Evolutionary conservation across 1,284 basidiomycete species (phyloP).

Genomic region (Boletus sp.): DNA sequence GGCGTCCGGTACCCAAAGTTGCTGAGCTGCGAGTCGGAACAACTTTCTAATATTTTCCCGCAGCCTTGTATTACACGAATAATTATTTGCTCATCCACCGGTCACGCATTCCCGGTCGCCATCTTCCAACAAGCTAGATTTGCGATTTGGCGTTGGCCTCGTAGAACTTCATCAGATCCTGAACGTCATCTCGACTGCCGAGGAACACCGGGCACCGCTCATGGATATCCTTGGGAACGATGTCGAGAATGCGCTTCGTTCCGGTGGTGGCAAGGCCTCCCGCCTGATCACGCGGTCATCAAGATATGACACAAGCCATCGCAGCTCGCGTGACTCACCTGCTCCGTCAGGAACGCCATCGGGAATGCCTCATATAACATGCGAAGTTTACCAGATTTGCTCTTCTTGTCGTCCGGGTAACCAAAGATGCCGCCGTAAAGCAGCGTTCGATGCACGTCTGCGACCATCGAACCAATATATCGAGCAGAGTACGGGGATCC

Average conservation of each 20-base stretch:
- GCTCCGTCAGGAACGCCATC: slow-evolving; percentile 97
- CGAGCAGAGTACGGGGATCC: slow-evolving; percentile 90
- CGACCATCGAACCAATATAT: slow-evolving; percentile 99
- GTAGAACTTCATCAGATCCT: slow-evolving; percentile 86
- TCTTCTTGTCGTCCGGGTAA: slow-evolving; percentile 98
- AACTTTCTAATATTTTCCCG: neutral
- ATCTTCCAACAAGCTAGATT: slow-evolving; percentile 2
- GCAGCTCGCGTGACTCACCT: slow-evolving; percentile 50
- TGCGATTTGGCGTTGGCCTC: slow-evolving; percentile 30
- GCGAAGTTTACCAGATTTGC: slow-evolving; percentile 92
- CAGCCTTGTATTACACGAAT: slow-evolving; percentile 6
- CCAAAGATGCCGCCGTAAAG: slow-evolving; percentile 99
- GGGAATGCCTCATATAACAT: slow-evolving; percentile 98
- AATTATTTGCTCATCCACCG: neutral
- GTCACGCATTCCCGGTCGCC: neutral
- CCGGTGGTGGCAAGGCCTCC: slow-evolving; percentile 97
- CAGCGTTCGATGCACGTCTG: slow-evolving; percentile 94
- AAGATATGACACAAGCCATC: neutral
- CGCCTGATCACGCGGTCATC: slow-evolving; percentile 52
- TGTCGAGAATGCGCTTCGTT: slow-evolving; percentile 87
- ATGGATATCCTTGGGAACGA: slow-evolving; percentile 88
- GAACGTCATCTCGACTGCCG: slow-evolving; percentile 92
- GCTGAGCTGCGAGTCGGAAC: neutral
- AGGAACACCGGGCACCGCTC: slow-evolving; percentile 94
- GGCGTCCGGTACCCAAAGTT: neutral